Base-by-base conservation (phyloP, 2,329 filamentous ascomycete genomes). In the Clonostachys rosea region DNA sequence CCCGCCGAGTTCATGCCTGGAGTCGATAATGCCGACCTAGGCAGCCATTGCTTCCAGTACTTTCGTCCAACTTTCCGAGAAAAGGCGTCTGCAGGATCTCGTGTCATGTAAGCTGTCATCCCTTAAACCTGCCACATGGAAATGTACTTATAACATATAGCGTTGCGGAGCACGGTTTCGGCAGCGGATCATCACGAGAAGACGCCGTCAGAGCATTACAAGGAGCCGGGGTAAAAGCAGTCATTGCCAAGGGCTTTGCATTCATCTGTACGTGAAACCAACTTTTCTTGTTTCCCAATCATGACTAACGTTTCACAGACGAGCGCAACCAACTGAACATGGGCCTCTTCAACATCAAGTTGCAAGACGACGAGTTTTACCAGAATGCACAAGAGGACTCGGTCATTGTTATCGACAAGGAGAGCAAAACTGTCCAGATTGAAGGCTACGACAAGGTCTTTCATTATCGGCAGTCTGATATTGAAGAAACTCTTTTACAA, bases 21-120 rank as follows among this genome's bases (percentile, higher is more conserved):
- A 12, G 40, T 54, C 2, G 53, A 55, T 34, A 56, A 56, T 18
- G 46, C 52, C 8, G 54, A 56, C 17, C 49, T 56, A 0, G 54
- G 54, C 24, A 51, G 45, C 24, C 54, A 56, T 33, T 55, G 54
- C 35, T 53, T 56, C 37, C 48, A 56, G 34, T 52, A 54, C 33
- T 52, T 45, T 30, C 48, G 48, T 1, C 49, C 54, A 2, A 48
- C 50, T 16, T 56, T 55, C 35, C 44, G 54, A 16, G 46, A 49
- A 14, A 54, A 48, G 42, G 47, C 17, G 1, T 50, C 36, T 3
- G 40, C 43, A 13, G 52, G 50, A 4, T 51, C 50, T 8, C 24
- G 43, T 4, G 17, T 53, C 10, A 53, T 54, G 50, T 48, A 43
- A 35, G 46, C 34, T 14, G 16, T 14, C 13, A 11, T 30, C 24